Evolutionary conservation across 345 rosid genomes (phyloP), one percentile per base, ranked within the genome.

Genomic region (Dipteronia dyeriana): DNA sequence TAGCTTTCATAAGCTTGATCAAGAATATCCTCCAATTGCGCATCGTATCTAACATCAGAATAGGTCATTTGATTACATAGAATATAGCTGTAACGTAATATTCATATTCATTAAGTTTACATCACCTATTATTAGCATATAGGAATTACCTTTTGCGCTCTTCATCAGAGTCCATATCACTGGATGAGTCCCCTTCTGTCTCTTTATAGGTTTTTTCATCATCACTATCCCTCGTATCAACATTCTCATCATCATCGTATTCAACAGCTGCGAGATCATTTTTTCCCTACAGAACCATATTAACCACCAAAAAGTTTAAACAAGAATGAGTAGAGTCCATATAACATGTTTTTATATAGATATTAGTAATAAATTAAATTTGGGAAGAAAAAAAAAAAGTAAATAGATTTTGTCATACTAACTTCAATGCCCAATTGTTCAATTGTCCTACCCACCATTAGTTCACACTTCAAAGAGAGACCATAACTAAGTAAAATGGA

Each of bases 121-220:
- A 13, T 14, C 11, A 60, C 20, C 39, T 51, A 25, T 39, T 34
- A 71, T 54, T 67, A 0, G 70, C 53, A 47, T 14, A 62, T n/a
- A 62, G n/a, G 71, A 73, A 54, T 22, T 34, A 95, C 99, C 88
- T 91, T 79, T 78, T 83, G 60, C 89, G 92, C 68, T 96, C 97
- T 76, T 89, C 97, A 68, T 96, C 98, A 66, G 97, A 90, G 81
- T 96, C 99, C 2, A 86, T 5, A 82, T 86, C 97, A 78, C 92
- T 88, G 66, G 89, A 75, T 45, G 89, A 85, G 22, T 83, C 83
- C 29, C 87, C 92, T 70, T 81, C 54, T 60, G 73, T 73, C 73
- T 66, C 86, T 68, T 79, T 82, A 53, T 29, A 65, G 66, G 17
- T 60, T 66, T 81, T 89, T 77, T 91, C 97, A 66, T 84, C 82